Conservation (phyloP, 2,329 filamentous ascomycete genomes). For the Botrytis aclada region DNA sequence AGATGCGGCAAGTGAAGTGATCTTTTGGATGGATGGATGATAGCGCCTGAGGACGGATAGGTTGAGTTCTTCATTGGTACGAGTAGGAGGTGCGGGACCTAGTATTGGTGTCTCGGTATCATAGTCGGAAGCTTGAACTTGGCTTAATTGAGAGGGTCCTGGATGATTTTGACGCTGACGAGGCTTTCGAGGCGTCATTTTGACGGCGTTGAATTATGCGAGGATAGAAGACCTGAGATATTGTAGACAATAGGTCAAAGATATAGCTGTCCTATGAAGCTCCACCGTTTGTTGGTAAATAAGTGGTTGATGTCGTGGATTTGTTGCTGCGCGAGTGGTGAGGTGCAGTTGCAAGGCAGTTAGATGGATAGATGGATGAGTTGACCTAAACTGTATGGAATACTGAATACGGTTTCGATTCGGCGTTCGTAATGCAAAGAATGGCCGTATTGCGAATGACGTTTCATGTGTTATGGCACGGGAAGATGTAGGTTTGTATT, state of each 20-base stretch:
- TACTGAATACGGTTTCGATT: neutral
- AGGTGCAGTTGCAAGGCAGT: neutral
- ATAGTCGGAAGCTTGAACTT: constrained; percentile 50
- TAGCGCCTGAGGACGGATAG: constrained; percentile 79
- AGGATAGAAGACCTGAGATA: neutral
- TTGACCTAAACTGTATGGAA: neutral
- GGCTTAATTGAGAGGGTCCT: constrained; percentile 35
- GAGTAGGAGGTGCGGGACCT: constrained; percentile 39
- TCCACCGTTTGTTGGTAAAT: neutral
- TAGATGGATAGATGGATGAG: neutral
- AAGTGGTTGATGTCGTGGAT: neutral
- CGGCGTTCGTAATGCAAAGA: neutral
- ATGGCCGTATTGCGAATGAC: neutral
- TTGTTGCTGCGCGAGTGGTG: neutral
- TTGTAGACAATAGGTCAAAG: neutral
- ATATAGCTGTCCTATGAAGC: neutral
- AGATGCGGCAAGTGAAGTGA: constrained; percentile 79
- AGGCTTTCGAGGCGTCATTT: constrained; percentile 42
- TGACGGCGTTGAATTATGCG: neutral
- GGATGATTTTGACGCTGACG: constrained; percentile 37
- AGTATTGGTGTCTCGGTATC: constrained; percentile 46
- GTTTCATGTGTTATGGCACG: neutral
- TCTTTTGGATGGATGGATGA: constrained; percentile 67
- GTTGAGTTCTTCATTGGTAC: constrained; percentile 84
- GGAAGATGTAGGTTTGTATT: neutral